A percentile compares a stretch with the other conserved stretches of the same genome.
These are phyloP conservation scores for Teratosphaeria destructans DNA, from an alignment of 2,329 filamentous ascomycete genomes.

Conservation along the genomic window DNA sequence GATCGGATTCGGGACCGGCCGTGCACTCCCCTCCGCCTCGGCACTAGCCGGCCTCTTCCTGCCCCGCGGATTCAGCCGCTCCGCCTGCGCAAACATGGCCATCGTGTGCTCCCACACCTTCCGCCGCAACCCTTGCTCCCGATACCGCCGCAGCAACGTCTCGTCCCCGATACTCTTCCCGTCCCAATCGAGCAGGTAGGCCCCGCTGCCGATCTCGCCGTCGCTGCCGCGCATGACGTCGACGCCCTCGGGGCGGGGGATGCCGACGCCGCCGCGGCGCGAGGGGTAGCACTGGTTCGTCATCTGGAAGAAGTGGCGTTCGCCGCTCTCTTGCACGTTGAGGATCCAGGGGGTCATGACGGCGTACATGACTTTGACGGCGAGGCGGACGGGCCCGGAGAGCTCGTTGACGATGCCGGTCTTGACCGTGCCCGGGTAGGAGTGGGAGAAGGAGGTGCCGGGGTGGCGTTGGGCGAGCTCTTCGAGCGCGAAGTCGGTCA, in stretches of 20 bases:
- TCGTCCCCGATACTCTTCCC: conserved; percentile 26
- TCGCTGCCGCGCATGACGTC: conserved; percentile 20
- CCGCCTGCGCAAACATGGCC: conserved; percentile 22
- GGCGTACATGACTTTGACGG: conserved; percentile 26
- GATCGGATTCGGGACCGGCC: conserved; percentile 17
- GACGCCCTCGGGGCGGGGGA: conserved; percentile 20
- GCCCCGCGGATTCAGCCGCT: conserved; percentile 9
- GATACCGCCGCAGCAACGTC: conserved; percentile 21
- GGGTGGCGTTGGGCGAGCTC: conserved; percentile 39
- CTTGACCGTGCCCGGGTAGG: conserved; percentile 39
- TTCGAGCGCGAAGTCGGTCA: conserved; percentile 43
- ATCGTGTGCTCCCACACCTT: conserved; percentile 29
- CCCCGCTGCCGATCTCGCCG: conserved; percentile 24
- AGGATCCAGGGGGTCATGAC: conserved; percentile 30
- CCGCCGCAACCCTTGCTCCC: conserved; percentile 20
- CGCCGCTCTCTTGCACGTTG: conserved; percentile 32
- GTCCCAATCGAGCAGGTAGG: conserved; percentile 30
- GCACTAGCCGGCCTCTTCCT: conserved; percentile 19
- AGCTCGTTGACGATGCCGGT: conserved; percentile 33
- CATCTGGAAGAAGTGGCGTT: conserved; percentile 36
- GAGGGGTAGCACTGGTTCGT: conserved; percentile 26
- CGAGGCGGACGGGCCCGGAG: conserved; percentile 22
- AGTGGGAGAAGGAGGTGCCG: conserved; percentile 40
- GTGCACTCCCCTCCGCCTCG: conserved; percentile 16
- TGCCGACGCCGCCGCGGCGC: conserved; percentile 10